Conservation (phyloP, 202 grass and related monocot genomes). For the Schoenoplectus triqueter region DNA sequence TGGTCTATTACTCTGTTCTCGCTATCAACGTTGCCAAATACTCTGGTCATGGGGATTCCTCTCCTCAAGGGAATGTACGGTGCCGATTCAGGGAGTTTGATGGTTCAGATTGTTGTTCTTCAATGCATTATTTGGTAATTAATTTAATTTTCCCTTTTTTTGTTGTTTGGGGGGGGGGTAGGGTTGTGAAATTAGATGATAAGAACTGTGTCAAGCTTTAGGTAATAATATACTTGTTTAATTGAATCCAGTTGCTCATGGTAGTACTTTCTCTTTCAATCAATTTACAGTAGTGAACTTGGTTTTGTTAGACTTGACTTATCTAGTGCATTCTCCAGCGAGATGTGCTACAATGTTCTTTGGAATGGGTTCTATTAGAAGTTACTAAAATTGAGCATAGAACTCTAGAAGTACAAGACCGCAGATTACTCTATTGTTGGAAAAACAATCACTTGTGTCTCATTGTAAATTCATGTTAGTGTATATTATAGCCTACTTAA, state of each 20-base stretch:
- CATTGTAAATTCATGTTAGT: neutral
- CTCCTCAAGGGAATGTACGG: constrained; percentile 83
- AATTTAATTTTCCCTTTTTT: neutral
- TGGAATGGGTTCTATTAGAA: neutral
- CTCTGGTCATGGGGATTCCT: constrained; percentile 95
- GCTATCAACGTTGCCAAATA: constrained; percentile 88
- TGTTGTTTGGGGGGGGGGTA: neutral
- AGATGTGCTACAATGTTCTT: neutral
- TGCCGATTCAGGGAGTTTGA: constrained; percentile 56
- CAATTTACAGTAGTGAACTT: neutral
- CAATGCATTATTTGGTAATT: constrained; percentile 92
- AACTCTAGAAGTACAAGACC: neutral
- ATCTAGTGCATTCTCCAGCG: neutral
- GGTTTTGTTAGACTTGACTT: neutral
- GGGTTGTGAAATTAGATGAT: neutral
- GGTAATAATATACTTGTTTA: neutral
- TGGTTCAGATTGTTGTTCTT: constrained; percentile 98
- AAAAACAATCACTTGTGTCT: neutral
- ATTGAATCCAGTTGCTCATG: neutral
- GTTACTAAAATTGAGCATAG: neutral
- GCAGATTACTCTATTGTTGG: neutral
- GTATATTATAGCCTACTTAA: neutral
- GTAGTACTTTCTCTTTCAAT: neutral
- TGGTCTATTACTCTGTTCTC: constrained; percentile 95
- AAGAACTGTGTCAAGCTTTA: neutral